A percentile compares a stretch with the other conserved stretches of the same genome.
phyloP scores from a whole-genome alignment of 2,329 filamentous ascomycete species.

The Clonostachys byssicola region DNA sequence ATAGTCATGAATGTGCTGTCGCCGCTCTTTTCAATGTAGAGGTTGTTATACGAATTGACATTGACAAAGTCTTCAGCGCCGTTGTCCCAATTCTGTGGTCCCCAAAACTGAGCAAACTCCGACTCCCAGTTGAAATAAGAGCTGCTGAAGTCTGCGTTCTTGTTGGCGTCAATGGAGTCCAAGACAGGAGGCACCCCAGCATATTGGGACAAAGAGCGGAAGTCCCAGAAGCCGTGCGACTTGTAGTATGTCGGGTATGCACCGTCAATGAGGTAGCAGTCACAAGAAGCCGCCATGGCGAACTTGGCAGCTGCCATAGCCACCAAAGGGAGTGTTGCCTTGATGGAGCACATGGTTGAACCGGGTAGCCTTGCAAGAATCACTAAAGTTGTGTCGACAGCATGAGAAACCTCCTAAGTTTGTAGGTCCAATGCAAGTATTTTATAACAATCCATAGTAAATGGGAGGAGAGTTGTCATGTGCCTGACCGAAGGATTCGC shows the following conservation, averaged over 20 bases:
- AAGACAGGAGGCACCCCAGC: conserved; percentile 22
- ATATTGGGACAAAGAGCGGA: conserved; percentile 17
- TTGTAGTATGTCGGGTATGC: conserved; percentile 14
- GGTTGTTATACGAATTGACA: conserved; percentile 30
- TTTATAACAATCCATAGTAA: too few relatives aligned
- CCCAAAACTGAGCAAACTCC: conserved; percentile 26
- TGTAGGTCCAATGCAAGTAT: too few relatives aligned
- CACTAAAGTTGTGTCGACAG: too few relatives aligned
- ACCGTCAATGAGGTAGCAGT: conserved; percentile 20
- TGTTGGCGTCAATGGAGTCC: conserved; percentile 15
- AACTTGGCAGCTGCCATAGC: neutral
- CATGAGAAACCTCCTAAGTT: too few relatives aligned
- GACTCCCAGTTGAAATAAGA: conserved; percentile 23
- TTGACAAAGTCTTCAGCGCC: conserved; percentile 23
- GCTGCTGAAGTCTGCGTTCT: conserved; percentile 23
- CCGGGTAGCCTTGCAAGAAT: too few relatives aligned
- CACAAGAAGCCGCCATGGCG: conserved; percentile 8
- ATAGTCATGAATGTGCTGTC: conserved; percentile 39
- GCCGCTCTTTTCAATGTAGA: conserved; percentile 37
- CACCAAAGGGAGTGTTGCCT: too few relatives aligned
- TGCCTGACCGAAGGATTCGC: too few relatives aligned
- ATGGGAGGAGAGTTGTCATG: too few relatives aligned
- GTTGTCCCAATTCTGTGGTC: conserved; percentile 30
- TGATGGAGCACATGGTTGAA: too few relatives aligned
- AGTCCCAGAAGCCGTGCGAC: conserved; percentile 19